Base-by-base conservation (phyloP, 441 rosid species). In the Euphorbia neoarborescens region DNA sequence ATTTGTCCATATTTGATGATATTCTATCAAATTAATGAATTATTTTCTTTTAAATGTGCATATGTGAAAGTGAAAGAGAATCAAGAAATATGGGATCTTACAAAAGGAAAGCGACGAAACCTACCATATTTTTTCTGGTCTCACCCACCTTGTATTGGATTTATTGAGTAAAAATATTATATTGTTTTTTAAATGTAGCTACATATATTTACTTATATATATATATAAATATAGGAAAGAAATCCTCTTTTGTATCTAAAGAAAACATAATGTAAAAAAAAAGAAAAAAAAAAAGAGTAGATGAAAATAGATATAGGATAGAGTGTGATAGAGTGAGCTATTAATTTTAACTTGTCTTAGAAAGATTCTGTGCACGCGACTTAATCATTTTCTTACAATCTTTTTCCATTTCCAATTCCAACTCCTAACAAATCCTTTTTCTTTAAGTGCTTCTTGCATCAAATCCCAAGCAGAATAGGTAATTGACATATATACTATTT, bases 291-390 rank as follows among this genome's bases (percentile, higher is more conserved):
- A 32, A 32, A 32, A 32, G 34, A 32, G 4, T 32, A 32, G 34
- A 32, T 32, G 34, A 32, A 32, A 32, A 2, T 32, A 32, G 2
- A 32, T 2, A 32, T 32, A 32, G 34, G 40, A 44, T 66, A 24
- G 66, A 34, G 3, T 15, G 12, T 35, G 13, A 1, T 11, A 14
- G 3, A 46, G 19, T 34, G n/a, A 54, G 32, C 28, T 62, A 68
- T 37, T 54, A 38, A 35, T 27, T 37, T 44, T 35, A 11, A 64
- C 35, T n/a, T 59, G 0, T 42, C 40, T 22, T 44, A 20, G 22
- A 46, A 70, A 70, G 73, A 70, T 70, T 48, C 73, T 62, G 46
- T 46, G 66, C 66, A 61, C 66, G 58, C 44, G 46, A 19, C 48
- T 70, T 60, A 60, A 70, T 70, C 66, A 60, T 60, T 70, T 69